Conservation (phyloP, 2,329 filamentous ascomycete species). For the Clarireedia monteithiana region DNA sequence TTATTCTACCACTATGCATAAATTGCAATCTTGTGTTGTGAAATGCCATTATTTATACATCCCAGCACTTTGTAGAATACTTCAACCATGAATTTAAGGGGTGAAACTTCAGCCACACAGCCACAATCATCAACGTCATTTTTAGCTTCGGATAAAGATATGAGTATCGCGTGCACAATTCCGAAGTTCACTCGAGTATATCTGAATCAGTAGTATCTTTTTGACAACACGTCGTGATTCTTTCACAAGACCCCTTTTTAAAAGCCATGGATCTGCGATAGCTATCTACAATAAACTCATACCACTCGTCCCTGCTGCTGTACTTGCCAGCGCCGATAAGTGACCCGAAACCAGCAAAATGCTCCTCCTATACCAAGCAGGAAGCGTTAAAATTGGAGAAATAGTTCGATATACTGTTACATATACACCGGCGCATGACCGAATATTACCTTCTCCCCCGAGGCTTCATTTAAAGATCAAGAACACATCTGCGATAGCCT, state of each 20-base stretch:
- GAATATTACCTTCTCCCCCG: slow-evolving; percentile 78
- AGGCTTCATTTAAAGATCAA: slow-evolving; percentile 79
- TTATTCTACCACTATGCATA: too few species aligned
- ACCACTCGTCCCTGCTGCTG: background rate
- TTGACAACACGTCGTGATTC: background rate
- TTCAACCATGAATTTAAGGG: too few species aligned
- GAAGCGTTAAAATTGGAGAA: slow-evolving; percentile 89
- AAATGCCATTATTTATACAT: too few species aligned
- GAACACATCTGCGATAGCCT: slow-evolving; percentile 82
- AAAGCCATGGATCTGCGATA: background rate
- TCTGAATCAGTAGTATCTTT: too few species aligned
- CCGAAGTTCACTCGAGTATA: too few species aligned
- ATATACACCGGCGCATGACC: slow-evolving; percentile 82
- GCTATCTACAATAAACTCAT: too few species aligned
- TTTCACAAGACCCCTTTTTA: background rate
- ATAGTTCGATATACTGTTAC: slow-evolving; percentile 87
- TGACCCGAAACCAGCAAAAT: slow-evolving; percentile 41
- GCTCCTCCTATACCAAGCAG: slow-evolving; percentile 86
- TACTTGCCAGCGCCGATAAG: background rate
- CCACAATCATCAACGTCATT: too few species aligned
- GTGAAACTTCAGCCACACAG: too few species aligned
- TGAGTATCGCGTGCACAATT: background rate
- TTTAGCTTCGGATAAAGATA: background rate
- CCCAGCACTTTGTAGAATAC: too few species aligned
- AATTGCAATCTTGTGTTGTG: too few species aligned